Percentiles rank a stretch among this genome's conserved stretches.
Evolutionary conservation across 805 yeast genomes (phyloP).

Genomic region (Huiozyma naganishii): DNA sequence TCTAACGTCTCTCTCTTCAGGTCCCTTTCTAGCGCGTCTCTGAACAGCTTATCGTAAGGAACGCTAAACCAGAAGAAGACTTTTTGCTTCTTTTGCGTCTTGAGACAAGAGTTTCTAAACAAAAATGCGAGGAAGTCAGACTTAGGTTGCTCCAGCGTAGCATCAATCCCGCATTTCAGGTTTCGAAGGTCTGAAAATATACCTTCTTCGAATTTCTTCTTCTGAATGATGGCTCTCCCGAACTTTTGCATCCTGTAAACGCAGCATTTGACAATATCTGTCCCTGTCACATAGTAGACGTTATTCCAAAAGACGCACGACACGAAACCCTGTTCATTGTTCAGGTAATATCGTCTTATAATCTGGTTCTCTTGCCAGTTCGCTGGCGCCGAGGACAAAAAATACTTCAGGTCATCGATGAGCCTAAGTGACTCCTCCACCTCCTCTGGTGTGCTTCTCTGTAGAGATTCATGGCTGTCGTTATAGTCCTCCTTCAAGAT

Average conservation of each 20-base stretch:
- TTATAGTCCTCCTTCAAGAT: slow-evolving; percentile 7
- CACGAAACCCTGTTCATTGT: slow-evolving; percentile 83
- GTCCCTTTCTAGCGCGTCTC: slow-evolving; percentile 90
- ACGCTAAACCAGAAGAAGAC: slow-evolving; percentile 96
- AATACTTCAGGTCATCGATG: slow-evolving; percentile 73
- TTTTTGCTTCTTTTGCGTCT: slow-evolving; percentile 94
- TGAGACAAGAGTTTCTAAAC: slow-evolving; percentile 73
- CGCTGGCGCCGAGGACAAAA: slow-evolving; percentile 88
- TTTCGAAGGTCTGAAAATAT: slow-evolving; percentile 83
- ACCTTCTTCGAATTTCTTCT: slow-evolving; percentile 95
- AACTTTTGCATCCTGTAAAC: slow-evolving; percentile 85
- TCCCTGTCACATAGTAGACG: slow-evolving; percentile 83
- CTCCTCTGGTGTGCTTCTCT: not conserved
- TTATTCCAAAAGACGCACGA: slow-evolving; percentile 89
- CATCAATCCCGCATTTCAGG: slow-evolving; percentile 77
- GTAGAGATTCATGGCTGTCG: not conserved
- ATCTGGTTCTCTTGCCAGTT: slow-evolving; percentile 87
- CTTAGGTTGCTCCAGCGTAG: slow-evolving; percentile 77
- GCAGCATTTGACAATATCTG: slow-evolving; percentile 88
- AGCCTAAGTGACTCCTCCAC: slow-evolving; percentile 42
- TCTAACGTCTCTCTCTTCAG: slow-evolving; percentile 59
- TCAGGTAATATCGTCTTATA: slow-evolving; percentile 72
- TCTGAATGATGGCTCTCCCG: slow-evolving; percentile 73
- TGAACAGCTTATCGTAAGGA: slow-evolving; percentile 83
- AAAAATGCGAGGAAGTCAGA: slow-evolving; percentile 76